Conservation (phyloP, 176 grass and related monocot genomes). For the Stipa capillata region DNA sequence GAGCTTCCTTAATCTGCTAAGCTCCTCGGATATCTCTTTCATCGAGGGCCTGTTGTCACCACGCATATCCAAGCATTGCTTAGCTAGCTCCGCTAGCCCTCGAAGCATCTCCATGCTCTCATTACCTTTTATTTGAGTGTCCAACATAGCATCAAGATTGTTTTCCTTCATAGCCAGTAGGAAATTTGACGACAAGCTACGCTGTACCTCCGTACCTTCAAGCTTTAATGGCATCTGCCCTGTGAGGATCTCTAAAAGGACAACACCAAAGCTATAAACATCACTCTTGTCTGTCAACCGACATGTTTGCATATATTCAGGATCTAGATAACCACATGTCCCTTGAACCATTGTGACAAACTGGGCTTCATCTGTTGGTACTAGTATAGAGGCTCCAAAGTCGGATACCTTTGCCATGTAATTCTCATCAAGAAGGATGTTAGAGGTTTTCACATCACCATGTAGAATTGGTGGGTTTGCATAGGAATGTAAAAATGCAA, state of each 20-base stretch:
- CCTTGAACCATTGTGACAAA: slow-evolving; percentile 13
- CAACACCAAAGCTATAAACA: slow-evolving; percentile 11
- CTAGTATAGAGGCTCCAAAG: slow-evolving; percentile 8
- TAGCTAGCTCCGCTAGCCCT: background rate
- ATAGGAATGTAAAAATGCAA: slow-evolving; percentile 18
- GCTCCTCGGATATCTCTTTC: slow-evolving; percentile 12
- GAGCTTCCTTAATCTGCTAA: slow-evolving; percentile 1
- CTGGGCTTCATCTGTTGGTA: background rate
- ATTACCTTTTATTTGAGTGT: background rate
- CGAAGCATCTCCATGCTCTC: background rate
- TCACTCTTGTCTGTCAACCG: background rate
- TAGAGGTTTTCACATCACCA: slow-evolving; percentile 13
- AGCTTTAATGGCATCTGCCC: background rate
- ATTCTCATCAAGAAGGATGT: slow-evolving; percentile 18
- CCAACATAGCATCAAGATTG: background rate
- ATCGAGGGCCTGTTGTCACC: background rate
- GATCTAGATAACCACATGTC: slow-evolving; percentile 1
- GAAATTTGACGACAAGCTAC: background rate
- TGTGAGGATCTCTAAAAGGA: background rate
- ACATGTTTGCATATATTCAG: slow-evolving; percentile 10
- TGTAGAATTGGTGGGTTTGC: slow-evolving; percentile 18
- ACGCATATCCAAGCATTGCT: slow-evolving; percentile 5
- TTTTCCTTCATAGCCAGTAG: slow-evolving; percentile 3
- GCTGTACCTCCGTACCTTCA: background rate
- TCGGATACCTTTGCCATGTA: slow-evolving; percentile 11